Conservation (phyloP, 2,329 filamentous ascomycete genomes). For the Neopestalotiopsis clavispora region DNA sequence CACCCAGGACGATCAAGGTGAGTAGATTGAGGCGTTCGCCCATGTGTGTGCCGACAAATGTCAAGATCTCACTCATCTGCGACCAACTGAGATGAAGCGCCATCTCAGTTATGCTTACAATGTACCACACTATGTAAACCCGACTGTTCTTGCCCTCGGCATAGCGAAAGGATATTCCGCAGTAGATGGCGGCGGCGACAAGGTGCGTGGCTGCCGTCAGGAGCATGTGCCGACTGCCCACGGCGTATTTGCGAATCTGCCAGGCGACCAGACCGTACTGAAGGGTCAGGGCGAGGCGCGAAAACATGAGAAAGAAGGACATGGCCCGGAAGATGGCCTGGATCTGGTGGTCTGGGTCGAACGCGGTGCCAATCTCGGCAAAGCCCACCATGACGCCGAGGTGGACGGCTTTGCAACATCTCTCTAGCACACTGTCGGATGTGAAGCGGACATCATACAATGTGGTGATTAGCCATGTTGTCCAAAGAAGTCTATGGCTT, state of each 20-base stretch:
- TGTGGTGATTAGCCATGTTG: conserved; percentile 69
- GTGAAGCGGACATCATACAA: conserved; percentile 71
- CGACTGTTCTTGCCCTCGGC: conserved; percentile 35
- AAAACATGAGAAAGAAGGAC: conserved; percentile 55
- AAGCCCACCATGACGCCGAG: conserved; percentile 70
- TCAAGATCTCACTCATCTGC: conserved; percentile 58
- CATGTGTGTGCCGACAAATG: conserved; percentile 66
- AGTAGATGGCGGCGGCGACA: conserved; percentile 41
- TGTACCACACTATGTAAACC: conserved; percentile 53
- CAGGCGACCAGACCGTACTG: conserved; percentile 57
- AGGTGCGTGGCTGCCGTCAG: conserved; percentile 42
- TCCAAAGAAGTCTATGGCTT: conserved; percentile 60
- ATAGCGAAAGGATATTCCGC: conserved; percentile 48
- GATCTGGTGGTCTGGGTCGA: conserved; percentile 44
- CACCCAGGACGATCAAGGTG: conserved; percentile 55
- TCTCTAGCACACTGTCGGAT: conserved; percentile 67
- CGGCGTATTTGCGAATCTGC: conserved; percentile 46
- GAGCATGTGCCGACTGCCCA: conserved; percentile 39
- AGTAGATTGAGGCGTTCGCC: conserved; percentile 67
- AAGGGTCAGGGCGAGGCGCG: conserved; percentile 55
- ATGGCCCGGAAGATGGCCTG: conserved; percentile 43
- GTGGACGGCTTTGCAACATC: conserved; percentile 61
- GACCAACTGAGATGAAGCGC: conserved; percentile 57
- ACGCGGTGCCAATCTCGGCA: conserved; percentile 60
- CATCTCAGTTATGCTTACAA: conserved; percentile 59